phyloP scores from a whole-genome alignment of 495 filamentous ascomycete species.

The Hapsidospora chrysogenum region DNA sequence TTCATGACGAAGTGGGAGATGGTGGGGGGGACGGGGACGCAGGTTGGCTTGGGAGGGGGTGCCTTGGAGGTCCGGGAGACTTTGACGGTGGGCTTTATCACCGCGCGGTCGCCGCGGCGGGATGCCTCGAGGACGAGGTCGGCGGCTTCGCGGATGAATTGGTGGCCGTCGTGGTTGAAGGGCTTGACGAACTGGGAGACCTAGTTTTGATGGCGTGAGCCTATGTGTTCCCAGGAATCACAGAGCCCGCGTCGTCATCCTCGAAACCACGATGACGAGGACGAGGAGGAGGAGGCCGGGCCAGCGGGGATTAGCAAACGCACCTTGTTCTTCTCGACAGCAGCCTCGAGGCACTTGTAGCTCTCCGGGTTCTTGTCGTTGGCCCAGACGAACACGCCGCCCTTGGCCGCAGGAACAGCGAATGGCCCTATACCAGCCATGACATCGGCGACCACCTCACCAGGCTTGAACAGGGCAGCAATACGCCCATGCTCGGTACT shows the following conservation, averaged over 20 bases:
- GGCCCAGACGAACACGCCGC: conserved; percentile 83
- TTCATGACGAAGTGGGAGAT: conserved; percentile 95
- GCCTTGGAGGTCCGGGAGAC: conserved; percentile 13
- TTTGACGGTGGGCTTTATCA: conserved; percentile 19
- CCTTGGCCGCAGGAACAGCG: conserved; percentile 79
- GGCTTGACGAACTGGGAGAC: conserved; percentile 58
- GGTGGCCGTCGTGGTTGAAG: conserved; percentile 63
- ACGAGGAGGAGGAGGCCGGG: background rate
- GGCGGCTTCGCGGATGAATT: conserved; percentile 59
- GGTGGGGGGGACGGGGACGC: conserved; percentile 41
- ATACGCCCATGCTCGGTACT: conserved; percentile 77
- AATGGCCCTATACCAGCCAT: conserved; percentile 98
- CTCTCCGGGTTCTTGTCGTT: conserved; percentile 95
- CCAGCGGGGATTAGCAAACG: conserved; percentile 2
- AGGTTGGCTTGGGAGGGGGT: conserved; percentile 18
- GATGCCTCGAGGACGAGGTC: conserved; percentile 38
- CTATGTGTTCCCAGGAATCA: too few species aligned
- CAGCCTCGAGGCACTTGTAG: conserved; percentile 48
- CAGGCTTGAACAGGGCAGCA: conserved; percentile 56
- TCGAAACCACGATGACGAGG: too few species aligned
- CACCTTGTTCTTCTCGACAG: conserved; percentile 64
- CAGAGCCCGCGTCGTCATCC: too few species aligned
- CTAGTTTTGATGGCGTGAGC: too few species aligned
- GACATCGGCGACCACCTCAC: conserved; percentile 86
- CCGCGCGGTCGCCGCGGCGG: conserved; percentile 27